A percentile compares a stretch with the other conserved stretches of the same genome.
Evolutionary conservation across 495 filamentous ascomycete species (phyloP).

Genomic region (Cetradonia linearis): DNA sequence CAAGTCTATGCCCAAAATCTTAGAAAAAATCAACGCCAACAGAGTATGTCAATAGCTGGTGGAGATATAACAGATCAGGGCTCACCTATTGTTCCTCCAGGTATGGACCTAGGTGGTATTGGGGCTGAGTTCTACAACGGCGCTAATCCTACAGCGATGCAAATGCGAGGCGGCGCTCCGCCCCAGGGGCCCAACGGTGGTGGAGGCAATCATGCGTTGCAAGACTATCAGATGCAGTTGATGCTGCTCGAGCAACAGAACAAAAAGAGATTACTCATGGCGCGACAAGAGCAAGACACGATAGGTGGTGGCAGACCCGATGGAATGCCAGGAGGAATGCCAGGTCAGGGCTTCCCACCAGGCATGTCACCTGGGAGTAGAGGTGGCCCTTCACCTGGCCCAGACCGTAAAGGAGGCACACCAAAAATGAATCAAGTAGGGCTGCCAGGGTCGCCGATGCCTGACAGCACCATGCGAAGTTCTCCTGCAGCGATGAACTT

Average conservation of each 20-base stretch:
- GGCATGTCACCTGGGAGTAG: slow-evolving; percentile 66
- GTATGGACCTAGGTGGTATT: slow-evolving; percentile 50
- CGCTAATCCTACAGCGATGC: slow-evolving; percentile 34
- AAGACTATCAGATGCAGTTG: slow-evolving; percentile 98
- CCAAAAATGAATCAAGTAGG: slow-evolving; percentile 75
- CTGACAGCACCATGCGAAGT: slow-evolving; percentile 64
- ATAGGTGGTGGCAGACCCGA: slow-evolving; percentile 36
- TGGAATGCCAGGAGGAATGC: slow-evolving; percentile 49
- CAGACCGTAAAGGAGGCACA: slow-evolving; percentile 79
- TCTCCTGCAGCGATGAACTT: slow-evolving; percentile 76
- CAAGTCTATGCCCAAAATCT: slow-evolving; percentile 78
- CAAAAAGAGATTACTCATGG: slow-evolving; percentile 94
- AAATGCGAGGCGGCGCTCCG: slow-evolving; percentile 39
- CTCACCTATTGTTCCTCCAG: slow-evolving; percentile 67
- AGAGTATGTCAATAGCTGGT: slow-evolving; percentile 59
- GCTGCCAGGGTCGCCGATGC: slow-evolving; percentile 67
- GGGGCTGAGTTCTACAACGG: slow-evolving; percentile 60
- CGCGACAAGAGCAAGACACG: slow-evolving; percentile 81
- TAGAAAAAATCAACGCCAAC: slow-evolving; percentile 64
- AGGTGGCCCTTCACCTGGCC: slow-evolving; percentile 78
- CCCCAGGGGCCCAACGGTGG: slow-evolving; percentile 48
- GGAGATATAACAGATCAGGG: slow-evolving; percentile 55
- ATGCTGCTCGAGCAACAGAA: slow-evolving; percentile 99
- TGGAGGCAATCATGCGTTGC: slow-evolving; percentile 81
- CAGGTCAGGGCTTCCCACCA: slow-evolving; percentile 43